These are phyloP conservation scores for Paramecium bursaria DNA, from an alignment of 73 alveolate species.

Conservation along the genomic window DNA sequence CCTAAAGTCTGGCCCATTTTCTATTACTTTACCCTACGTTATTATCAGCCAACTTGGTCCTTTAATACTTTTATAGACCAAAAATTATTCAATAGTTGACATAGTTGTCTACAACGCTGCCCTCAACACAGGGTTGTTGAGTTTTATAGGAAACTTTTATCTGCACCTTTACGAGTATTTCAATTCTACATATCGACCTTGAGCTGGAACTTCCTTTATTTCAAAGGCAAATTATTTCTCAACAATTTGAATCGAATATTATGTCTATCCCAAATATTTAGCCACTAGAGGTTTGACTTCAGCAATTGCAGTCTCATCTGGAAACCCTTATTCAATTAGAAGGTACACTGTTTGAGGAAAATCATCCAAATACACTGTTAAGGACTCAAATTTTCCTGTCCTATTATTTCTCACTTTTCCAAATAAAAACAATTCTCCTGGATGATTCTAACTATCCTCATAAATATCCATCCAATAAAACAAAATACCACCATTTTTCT, in stretches of 20 bases:
- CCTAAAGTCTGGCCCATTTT: constrained; percentile 81
- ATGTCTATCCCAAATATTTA: neutral
- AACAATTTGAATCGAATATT: constrained; percentile 80
- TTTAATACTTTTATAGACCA: constrained; percentile 85
- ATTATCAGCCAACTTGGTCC: constrained; percentile 98
- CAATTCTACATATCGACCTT: constrained; percentile 80
- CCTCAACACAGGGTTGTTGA: constrained; percentile 83
- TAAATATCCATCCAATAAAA: constrained; percentile 54
- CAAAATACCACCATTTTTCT: neutral
- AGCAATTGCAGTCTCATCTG: neutral
- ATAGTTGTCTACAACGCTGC: constrained; percentile 85
- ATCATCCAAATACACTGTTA: constrained; percentile 50
- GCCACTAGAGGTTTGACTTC: neutral
- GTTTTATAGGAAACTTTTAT: constrained; percentile 75
- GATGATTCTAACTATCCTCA: constrained; percentile 14
- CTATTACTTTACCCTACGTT: constrained; percentile 74
- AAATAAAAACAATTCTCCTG: constrained; percentile 60
- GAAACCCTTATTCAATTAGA: neutral
- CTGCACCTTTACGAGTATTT: constrained; percentile 83
- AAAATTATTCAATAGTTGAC: constrained; percentile 86
- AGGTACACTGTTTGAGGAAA: constrained; percentile 28
- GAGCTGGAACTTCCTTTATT: constrained; percentile 81
- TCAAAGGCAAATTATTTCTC: constrained; percentile 93
- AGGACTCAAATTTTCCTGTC: constrained; percentile 19
- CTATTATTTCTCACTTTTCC: constrained; percentile 58